phyloP scores from a whole-genome alignment of 495 filamentous ascomycete species.

The Penicillium cataractarum region DNA sequence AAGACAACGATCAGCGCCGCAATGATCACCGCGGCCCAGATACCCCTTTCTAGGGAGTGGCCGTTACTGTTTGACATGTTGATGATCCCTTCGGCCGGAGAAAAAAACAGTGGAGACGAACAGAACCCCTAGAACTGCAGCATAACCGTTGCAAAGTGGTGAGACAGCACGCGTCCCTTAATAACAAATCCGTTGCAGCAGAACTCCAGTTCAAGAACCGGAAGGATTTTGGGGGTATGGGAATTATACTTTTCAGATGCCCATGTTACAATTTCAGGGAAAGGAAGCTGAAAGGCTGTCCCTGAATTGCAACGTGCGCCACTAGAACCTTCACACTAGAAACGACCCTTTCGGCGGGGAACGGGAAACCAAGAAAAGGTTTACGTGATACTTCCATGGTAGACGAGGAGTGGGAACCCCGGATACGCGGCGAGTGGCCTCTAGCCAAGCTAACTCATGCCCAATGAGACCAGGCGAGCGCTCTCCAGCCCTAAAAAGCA shows the following conservation, averaged over 20 bases:
- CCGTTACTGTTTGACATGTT: conserved; percentile 22
- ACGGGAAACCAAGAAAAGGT: neutral
- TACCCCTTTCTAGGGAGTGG: conserved; percentile 29
- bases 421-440: neutral
- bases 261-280: neutral
- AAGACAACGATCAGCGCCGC: conserved; percentile 39
- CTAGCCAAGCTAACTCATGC: neutral
- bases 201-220: neutral
- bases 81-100: neutral
- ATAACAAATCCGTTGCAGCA: neutral
- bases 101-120: neutral
- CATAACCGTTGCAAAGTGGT: neutral
- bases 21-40: conserved; percentile 40
- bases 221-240: neutral
- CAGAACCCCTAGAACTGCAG: neutral
- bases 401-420: neutral
- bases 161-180: neutral
- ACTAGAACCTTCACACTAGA: neutral
- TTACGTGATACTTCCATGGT: neutral
- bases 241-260: neutral
- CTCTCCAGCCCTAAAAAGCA: neutral
- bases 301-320: neutral
- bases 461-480: neutral
- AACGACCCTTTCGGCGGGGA: neutral
- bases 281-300: neutral